Evolutionary conservation across 257 asterid genomes (phyloP).

Genomic region (Solanum paucissectum): DNA sequence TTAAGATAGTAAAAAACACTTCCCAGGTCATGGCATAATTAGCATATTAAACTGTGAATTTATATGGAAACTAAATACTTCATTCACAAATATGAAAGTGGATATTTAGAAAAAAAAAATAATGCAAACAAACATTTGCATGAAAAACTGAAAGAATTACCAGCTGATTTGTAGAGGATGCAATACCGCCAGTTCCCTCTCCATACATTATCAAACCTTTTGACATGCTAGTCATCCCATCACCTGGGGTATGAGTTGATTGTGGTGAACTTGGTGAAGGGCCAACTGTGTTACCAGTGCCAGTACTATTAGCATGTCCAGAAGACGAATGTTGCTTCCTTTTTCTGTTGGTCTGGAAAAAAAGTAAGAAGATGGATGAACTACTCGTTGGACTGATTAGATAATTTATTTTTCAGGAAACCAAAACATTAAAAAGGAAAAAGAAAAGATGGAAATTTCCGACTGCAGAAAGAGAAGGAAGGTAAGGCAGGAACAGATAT

Average conservation of each 20-base stretch:
- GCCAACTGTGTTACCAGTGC: conserved; percentile 39
- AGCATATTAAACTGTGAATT: background rate
- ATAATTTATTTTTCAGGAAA: background rate
- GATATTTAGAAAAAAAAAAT: background rate
- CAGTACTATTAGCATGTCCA: conserved; percentile 55
- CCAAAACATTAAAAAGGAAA: background rate
- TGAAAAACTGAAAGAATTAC: conserved; percentile 25
- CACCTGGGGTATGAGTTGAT: conserved; percentile 96
- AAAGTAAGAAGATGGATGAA: background rate
- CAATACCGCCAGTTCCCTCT: conserved; percentile 68
- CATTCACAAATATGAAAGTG: background rate
- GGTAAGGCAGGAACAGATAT: background rate
- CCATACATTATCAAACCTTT: conserved; percentile 82
- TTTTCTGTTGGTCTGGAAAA: conserved; percentile 76
- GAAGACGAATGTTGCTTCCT: conserved; percentile 81
- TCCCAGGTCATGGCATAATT: conserved; percentile 12
- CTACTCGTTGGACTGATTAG: background rate
- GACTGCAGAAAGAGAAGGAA: background rate
- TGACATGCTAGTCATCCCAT: conserved; percentile 78
- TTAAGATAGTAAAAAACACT: background rate
- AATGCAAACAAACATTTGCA: background rate
- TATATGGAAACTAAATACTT: background rate
- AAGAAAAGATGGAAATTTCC: background rate
- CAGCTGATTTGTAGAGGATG: conserved; percentile 87
- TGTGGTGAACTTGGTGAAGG: conserved; percentile 61